phyloP scores from a whole-genome alignment of 495 filamentous ascomycete species.

The Daldinia childiae region DNA sequence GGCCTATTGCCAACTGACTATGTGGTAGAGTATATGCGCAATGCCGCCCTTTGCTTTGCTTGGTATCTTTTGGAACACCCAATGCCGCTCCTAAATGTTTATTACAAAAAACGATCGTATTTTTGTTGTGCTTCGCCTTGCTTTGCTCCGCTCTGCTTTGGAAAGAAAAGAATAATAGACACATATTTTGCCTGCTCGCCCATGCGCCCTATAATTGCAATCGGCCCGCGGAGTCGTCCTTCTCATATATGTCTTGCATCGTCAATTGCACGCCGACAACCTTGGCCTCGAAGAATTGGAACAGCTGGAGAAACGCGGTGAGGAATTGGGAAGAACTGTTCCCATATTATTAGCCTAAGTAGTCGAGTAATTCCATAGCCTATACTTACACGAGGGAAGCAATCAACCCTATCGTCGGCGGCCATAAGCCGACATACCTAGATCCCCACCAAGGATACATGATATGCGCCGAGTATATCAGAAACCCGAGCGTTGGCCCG shows the following conservation, averaged over 20 bases:
- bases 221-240: conserved; percentile 35
- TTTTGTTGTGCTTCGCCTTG: background rate
- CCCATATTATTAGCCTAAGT: background rate
- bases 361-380: background rate
- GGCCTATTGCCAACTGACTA: conserved; percentile 23
- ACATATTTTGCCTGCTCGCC: background rate
- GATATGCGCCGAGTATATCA: conserved; percentile 43
- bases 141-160: background rate
- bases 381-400: conserved; percentile 41
- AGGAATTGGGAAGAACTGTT: conserved; percentile 39
- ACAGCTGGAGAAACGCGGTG: conserved; percentile 41
- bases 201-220: conserved; percentile 40
- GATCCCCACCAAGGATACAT: conserved; percentile 47
- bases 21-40: conserved; percentile 22
- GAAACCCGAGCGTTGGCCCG: conserved; percentile 36
- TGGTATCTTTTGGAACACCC: conserved; percentile 35
- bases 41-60: conserved; percentile 27
- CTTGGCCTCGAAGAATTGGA: conserved; percentile 46
- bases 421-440: conserved; percentile 42
- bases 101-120: conserved; percentile 42
- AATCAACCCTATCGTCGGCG: conserved; percentile 44
- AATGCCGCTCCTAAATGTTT: conserved; percentile 24
- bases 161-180: conserved; percentile 20
- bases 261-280: conserved; percentile 42
- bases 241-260: conserved; percentile 44